Percentiles rank a stretch among this genome's conserved stretches.
phyloP scores from a whole-genome alignment of 257 asterid genomes.

The Solanum appendiculatum region DNA sequence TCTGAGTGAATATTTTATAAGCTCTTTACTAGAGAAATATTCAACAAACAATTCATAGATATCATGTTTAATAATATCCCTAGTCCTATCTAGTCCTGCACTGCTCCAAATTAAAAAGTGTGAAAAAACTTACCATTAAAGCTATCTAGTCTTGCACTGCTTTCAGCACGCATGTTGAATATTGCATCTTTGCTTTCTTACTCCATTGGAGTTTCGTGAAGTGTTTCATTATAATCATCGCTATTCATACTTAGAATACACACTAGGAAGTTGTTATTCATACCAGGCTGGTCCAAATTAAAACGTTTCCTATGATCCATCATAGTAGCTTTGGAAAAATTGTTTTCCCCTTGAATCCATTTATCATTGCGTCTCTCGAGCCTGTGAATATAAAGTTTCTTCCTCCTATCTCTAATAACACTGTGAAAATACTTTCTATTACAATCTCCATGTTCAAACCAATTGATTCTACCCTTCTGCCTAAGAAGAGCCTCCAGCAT shows the following conservation, averaged over 20 bases:
- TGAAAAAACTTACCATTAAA: background rate
- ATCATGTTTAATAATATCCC: background rate
- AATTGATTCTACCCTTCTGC: background rate
- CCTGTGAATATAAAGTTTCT: background rate
- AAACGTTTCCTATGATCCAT: too few species aligned
- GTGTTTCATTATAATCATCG: background rate
- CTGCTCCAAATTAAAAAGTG: too few species aligned
- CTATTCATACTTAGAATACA: background rate
- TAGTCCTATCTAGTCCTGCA: too few species aligned
- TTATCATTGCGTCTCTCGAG: background rate
- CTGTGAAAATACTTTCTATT: background rate
- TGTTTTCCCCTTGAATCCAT: background rate
- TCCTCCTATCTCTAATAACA: background rate
- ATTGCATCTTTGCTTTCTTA: background rate
- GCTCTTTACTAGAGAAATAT: background rate
- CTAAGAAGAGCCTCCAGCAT: background rate
- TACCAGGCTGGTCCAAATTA: background rate
- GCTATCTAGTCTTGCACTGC: too few species aligned
- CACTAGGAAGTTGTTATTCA: background rate
- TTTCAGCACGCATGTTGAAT: background rate
- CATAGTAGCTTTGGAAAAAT: too few species aligned
- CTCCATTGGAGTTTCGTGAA: background rate
- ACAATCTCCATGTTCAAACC: background rate
- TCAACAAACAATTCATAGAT: background rate
- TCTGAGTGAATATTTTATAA: background rate